phyloP scores from a whole-genome alignment of 805 yeast genomes.

The Myxozyma melibiosi region DNA sequence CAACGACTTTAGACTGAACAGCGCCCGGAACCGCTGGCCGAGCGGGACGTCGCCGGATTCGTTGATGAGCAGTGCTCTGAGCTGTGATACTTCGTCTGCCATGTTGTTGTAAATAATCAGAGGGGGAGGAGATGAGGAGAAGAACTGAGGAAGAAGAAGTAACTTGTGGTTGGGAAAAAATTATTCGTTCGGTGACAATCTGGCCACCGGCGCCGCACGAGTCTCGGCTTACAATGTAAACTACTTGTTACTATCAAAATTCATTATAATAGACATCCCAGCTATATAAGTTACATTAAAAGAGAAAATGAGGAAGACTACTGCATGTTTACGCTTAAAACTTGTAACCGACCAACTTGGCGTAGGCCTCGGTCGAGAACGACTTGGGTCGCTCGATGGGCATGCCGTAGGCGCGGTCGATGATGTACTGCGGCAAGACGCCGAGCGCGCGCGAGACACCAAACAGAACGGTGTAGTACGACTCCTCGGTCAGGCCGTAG shows the following conservation, averaged over 20 bases:
- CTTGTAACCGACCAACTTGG: constrained; percentile 58
- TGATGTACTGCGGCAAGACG: constrained; percentile 80
- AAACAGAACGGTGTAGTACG: constrained; percentile 82
- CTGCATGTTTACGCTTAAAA: constrained; percentile 14
- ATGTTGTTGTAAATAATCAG: not conserved
- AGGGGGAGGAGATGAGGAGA: not conserved
- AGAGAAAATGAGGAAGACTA: not conserved
- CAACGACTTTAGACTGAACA: constrained; percentile 83
- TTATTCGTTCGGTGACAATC: constrained; percentile 2
- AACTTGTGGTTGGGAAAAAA: too few relatives aligned
- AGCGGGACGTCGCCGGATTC: constrained; percentile 65
- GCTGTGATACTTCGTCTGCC: constrained; percentile 19
- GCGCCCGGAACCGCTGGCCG: constrained; percentile 89
- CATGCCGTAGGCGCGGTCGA: constrained; percentile 79
- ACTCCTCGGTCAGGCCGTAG: constrained; percentile 79
- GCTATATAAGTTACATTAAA: constrained; percentile 7
- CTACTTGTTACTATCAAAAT: not conserved
- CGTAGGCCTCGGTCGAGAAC: constrained; percentile 90
- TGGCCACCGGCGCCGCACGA: constrained; percentile 16
- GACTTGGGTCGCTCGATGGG: constrained; percentile 91
- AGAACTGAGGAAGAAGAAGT: not conserved
- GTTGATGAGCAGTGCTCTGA: constrained; percentile 26
- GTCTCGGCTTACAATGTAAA: too few relatives aligned
- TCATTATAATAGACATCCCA: not conserved
- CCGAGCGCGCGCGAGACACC: constrained; percentile 89